These are phyloP conservation scores for Scytalidium lignicola DNA, from an alignment of 2,329 filamentous ascomycete genomes.

Conservation along the genomic window DNA sequence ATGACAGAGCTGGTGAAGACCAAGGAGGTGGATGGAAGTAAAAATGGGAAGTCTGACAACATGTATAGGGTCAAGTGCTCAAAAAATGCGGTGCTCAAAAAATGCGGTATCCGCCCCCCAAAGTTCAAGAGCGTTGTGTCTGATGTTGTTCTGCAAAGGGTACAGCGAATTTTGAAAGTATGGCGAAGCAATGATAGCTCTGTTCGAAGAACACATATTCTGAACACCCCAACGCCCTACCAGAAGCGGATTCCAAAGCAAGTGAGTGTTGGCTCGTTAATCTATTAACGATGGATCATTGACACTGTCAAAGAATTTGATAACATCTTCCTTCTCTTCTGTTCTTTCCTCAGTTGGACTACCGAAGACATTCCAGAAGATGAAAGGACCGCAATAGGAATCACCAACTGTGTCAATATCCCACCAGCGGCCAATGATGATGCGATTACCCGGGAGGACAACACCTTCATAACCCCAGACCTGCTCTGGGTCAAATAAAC, in stretches of 20 bases:
- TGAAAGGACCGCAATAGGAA: conserved; percentile 26
- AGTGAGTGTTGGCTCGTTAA: background rate
- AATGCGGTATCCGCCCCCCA: too few species aligned
- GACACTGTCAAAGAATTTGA: conserved; percentile 15
- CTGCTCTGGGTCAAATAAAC: conserved; percentile 19
- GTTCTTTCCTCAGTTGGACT: conserved; percentile 9
- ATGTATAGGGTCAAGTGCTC: too few species aligned
- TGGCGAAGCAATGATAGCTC: too few species aligned
- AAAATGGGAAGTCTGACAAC: too few species aligned
- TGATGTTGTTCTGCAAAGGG: too few species aligned
- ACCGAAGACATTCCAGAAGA: conserved; percentile 29
- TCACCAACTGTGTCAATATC: conserved; percentile 9
- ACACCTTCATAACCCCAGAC: conserved; percentile 42
- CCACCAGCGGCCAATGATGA: conserved; percentile 48
- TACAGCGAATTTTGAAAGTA: too few species aligned
- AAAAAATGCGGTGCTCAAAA: too few species aligned
- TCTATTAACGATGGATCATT: background rate
- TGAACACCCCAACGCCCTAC: too few species aligned
- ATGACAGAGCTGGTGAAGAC: too few species aligned
- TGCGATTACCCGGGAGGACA: conserved; percentile 39
- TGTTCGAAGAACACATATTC: too few species aligned
- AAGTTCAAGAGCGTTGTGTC: too few species aligned
- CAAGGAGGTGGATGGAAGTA: too few species aligned
- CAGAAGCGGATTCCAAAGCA: background rate
- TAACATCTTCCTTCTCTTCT: conserved; percentile 12